These are phyloP conservation scores for Elaeis oleifera DNA, from an alignment of 202 grass and related monocot species.

Conservation along the genomic window DNA sequence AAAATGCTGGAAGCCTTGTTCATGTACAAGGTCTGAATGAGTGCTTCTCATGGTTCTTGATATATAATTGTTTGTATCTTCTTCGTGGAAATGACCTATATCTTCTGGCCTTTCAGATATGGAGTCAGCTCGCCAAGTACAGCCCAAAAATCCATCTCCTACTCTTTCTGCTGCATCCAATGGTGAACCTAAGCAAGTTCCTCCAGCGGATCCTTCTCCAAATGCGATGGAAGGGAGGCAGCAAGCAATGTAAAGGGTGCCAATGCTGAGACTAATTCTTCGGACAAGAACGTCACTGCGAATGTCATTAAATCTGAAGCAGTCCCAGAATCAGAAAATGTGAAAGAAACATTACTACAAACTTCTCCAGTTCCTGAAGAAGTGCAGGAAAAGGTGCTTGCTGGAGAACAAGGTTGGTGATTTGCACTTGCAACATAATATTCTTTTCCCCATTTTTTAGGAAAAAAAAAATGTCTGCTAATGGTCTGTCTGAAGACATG, in stretches of 20 bases:
- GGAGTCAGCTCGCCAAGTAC: conserved; percentile 60
- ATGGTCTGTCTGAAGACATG: neutral
- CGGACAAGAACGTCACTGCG: conserved; percentile 36
- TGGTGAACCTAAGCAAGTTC: conserved; percentile 53
- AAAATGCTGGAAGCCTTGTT: conserved; percentile 43
- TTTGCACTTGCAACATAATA: conserved; percentile 5
- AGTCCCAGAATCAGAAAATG: conserved; percentile 36
- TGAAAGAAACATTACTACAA: conserved; percentile 40
- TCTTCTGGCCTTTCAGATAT: conserved; percentile 43
- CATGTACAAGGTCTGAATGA: conserved; percentile 59
- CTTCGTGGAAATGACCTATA: conserved; percentile 23
- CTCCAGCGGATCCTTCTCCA: conserved; percentile 44
- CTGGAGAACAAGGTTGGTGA: conserved; percentile 61
- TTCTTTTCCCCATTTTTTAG: conserved; percentile 26
- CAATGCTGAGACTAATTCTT: conserved; percentile 35
- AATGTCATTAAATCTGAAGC: conserved; percentile 46
- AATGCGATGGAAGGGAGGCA: conserved; percentile 31
- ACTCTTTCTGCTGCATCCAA: conserved; percentile 77
- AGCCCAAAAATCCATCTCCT: conserved; percentile 60
- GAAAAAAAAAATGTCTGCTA: conserved; percentile 1
- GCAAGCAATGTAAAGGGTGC: conserved; percentile 37
- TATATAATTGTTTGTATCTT: conserved; percentile 15
- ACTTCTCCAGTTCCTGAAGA: conserved; percentile 41
- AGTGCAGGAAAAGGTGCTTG: conserved; percentile 44
- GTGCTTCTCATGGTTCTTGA: conserved; percentile 12